Evolutionary conservation across 352 stramenopile species (phyloP).

Genomic region (Thalassiosira hispida): DNA sequence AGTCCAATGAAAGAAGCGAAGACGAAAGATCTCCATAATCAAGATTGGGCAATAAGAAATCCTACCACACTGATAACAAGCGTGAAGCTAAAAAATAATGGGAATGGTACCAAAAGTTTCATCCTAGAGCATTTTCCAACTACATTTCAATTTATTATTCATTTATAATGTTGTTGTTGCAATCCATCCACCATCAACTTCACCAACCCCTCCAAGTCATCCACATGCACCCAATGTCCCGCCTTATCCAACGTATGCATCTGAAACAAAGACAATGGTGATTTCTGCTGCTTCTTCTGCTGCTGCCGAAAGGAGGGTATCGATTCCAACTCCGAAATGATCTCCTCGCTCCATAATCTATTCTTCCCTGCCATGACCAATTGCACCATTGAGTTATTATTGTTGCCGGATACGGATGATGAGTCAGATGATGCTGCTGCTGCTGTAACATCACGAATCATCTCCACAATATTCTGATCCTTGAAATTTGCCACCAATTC

Average conservation of each 20-base stretch:
- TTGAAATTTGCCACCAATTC: conserved; percentile 70
- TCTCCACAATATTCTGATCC: conserved; percentile 63
- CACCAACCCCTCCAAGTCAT: conserved; percentile 75
- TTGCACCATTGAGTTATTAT: conserved; percentile 41
- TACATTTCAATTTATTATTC: too few relatives aligned
- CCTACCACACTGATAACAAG: too few relatives aligned
- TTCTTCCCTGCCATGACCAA: conserved; percentile 80
- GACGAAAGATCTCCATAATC: too few relatives aligned
- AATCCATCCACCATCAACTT: conserved; percentile 47
- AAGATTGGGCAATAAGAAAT: too few relatives aligned
- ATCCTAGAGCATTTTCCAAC: too few relatives aligned
- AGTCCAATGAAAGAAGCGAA: too few relatives aligned
- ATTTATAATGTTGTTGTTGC: not conserved
- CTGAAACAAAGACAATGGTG: conserved; percentile 47
- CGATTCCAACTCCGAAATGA: conserved; percentile 27
- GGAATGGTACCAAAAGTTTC: too few relatives aligned
- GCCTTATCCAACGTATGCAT: conserved; percentile 76
- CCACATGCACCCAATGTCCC: conserved; percentile 84
- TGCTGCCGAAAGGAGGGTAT: conserved; percentile 19
- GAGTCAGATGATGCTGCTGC: not conserved
- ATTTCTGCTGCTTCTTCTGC: not conserved
- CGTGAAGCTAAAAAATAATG: too few relatives aligned
- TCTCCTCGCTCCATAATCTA: conserved; percentile 63
- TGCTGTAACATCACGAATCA: conserved; percentile 53
- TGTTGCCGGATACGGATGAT: not conserved